A percentile compares a stretch with the other conserved stretches of the same genome.
These are phyloP conservation scores for Coelastrella sp. DNA, from an alignment of 139 green algal genomes.

Conservation along the genomic window DNA sequence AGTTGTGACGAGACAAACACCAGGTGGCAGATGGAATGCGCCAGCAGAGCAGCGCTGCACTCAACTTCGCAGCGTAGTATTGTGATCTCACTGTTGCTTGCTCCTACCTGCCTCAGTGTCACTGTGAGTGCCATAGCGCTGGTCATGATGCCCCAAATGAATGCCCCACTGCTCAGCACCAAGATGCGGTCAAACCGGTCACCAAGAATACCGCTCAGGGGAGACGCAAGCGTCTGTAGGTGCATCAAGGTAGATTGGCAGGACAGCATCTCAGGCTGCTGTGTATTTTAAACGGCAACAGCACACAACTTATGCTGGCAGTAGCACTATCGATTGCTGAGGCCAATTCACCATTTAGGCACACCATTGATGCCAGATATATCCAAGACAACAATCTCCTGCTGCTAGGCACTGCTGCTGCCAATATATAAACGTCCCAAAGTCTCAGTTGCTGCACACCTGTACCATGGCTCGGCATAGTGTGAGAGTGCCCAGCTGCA, in stretches of 20 bases:
- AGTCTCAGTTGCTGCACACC: not conserved
- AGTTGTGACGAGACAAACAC: not conserved
- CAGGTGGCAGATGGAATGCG: not conserved
- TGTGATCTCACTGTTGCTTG: not conserved
- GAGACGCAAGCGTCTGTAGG: constrained; percentile 52
- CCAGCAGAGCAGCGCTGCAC: not conserved
- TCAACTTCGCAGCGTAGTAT: not conserved
- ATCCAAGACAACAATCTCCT: no score
- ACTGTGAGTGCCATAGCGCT: constrained; percentile 65
- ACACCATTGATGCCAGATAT: no score
- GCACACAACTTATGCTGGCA: no score
- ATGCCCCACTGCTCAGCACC: constrained; percentile 74
- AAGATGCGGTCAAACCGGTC: constrained; percentile 58
- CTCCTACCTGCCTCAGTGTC: constrained; percentile 63
- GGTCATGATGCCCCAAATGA: constrained; percentile 82
- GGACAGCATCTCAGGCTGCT: not conserved
- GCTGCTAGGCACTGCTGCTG: no score
- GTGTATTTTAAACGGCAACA: not conserved
- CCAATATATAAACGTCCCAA: no score
- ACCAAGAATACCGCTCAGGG: constrained; percentile 53
- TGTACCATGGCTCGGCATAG: constrained; percentile 78
- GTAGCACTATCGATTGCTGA: no score
- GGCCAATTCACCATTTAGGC: no score
- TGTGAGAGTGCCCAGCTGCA: constrained; percentile 78
- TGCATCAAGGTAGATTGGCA: not conserved